Percentiles rank a stretch among this genome's conserved stretches.
These are phyloP conservation scores for Singerocomus rubriflavus DNA, from an alignment of 1,284 basidiomycete genomes.

Conservation along the genomic window DNA sequence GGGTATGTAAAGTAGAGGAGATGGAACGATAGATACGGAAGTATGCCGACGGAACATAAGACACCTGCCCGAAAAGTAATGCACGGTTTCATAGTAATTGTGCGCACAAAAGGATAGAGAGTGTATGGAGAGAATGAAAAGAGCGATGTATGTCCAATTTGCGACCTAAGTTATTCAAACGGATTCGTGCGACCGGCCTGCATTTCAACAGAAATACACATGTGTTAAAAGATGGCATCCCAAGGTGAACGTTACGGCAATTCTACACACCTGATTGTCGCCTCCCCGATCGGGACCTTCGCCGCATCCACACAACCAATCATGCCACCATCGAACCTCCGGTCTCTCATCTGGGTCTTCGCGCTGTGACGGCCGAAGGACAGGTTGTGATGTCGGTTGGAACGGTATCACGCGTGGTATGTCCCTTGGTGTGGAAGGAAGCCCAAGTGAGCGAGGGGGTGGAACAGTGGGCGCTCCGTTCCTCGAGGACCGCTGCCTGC, in stretches of 20 bases:
- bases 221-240: neutral
- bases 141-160: neutral
- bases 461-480: constrained; percentile 28
- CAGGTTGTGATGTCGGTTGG: constrained; percentile 40
- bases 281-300: constrained; percentile 68
- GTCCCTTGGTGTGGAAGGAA: constrained; percentile 45
- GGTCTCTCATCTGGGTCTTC: constrained; percentile 23
- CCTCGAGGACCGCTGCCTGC: constrained; percentile 15
- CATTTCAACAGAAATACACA: neutral
- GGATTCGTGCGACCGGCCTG: constrained; percentile 77
- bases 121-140: constrained; percentile 11
- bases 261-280: constrained; percentile 58
- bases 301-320: constrained; percentile 75
- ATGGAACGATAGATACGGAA: constrained; percentile 8
- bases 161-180: constrained; percentile 47
- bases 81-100: constrained; percentile 11
- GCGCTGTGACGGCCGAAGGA: constrained; percentile 21
- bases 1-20: constrained; percentile 22
- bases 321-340: constrained; percentile 71
- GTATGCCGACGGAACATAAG: neutral
- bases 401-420: constrained; percentile 34
- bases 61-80: constrained; percentile 3
- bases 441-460: constrained; percentile 52
- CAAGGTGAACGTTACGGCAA: neutral
- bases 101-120: neutral